Percentiles rank a stretch among this genome's conserved stretches.
phyloP scores from a whole-genome alignment of 2,329 filamentous ascomycete genomes.

The Apiospora arundinis region DNA sequence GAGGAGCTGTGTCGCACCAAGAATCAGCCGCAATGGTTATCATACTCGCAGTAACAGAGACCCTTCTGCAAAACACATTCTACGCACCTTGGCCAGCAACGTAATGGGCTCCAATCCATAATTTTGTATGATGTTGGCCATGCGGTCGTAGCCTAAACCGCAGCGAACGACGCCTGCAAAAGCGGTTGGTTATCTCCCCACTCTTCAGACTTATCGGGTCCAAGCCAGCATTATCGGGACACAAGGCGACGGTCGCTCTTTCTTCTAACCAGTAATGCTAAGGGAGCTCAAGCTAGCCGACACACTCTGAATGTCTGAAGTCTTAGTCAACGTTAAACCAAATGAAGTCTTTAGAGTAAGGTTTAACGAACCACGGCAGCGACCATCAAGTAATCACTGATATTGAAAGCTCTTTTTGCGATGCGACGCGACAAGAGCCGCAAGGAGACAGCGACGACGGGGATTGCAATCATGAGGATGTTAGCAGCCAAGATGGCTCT shows the following conservation, averaged over 20 bases:
- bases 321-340: background rate
- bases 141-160: background rate
- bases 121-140: background rate
- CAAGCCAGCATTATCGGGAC: background rate
- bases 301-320: background rate
- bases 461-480: background rate
- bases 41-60: background rate
- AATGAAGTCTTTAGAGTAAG: background rate
- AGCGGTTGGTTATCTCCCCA: background rate
- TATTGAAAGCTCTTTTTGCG: background rate
- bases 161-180: background rate
- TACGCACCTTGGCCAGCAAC: background rate
- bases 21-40: background rate
- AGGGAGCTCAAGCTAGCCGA: constrained; percentile 11
- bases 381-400: background rate
- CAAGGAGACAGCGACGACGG: background rate
- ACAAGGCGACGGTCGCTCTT: too few relatives aligned
- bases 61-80: background rate
- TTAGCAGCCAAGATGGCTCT: background rate
- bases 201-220: too few relatives aligned
- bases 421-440: background rate
- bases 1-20: background rate
- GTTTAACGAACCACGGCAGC: background rate
- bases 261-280: background rate
- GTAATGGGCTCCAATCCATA: background rate